Evolutionary conservation across 2,329 filamentous ascomycete species (phyloP), one percentile per base, ranked within the genome.

Genomic region (Pseudogymnoascus sp.): DNA sequence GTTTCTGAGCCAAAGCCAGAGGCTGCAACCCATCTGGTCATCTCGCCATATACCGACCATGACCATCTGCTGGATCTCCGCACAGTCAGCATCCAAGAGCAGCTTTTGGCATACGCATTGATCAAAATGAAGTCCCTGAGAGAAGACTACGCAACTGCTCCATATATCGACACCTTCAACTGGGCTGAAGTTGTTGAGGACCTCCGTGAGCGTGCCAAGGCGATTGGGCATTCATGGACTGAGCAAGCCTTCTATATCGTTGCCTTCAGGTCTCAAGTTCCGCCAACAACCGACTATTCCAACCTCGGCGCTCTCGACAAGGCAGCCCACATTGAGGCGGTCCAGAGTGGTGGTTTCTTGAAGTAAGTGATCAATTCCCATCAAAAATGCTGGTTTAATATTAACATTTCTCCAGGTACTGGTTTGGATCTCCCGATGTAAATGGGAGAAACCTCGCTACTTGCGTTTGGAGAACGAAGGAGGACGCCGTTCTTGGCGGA

Each of bases 401-500:
- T 55, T 55, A 55, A 55, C 45, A 31, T 55, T 31, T 33, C 10
- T 33, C 55, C 66, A 87, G 84, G 74, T 96, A 97, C 75, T 96
- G 92, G 91, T 96, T 95, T 74, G 91, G 91, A 2, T 80, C 78
- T 35, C 87, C 88, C 19, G 85, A 95, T 75, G 77, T 74, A 45
- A 79, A 88, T 60, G 81, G 88, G 65, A 80, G 84, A 70, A 96
- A 96, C 76, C 75, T 97, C 69, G 92, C 92, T 45, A 96, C 92
- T 59, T 92, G 85, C 73, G 72, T 89, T 64, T 89, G 86, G 85
- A 78, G 83, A 66, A 81, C 80, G 33, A 78, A 79, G 45, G 77
- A 82, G 41, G 83, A 88, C 70, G 85, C 86, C 38, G 78, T 77
- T 68, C 78, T 78, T 66, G 86, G 84, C 63, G 84, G 83, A 31